phyloP scores from a whole-genome alignment of 257 asterid species.

The Petrea volubilis region DNA sequence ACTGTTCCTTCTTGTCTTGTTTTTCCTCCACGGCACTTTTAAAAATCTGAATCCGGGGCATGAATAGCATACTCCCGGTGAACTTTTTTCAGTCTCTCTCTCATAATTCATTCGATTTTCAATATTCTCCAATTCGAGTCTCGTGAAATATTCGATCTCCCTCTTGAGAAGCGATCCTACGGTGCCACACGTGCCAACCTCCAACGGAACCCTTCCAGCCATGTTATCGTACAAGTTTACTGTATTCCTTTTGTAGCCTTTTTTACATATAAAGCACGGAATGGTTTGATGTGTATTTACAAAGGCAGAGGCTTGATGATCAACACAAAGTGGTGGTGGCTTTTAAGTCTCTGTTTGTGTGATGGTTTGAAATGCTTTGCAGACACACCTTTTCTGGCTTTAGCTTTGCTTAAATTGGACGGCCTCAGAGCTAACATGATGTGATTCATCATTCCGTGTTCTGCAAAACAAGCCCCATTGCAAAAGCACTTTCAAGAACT shows the following conservation, averaged over 20 bases:
- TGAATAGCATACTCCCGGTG: constrained; percentile 20
- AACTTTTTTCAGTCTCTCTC: constrained; percentile 22
- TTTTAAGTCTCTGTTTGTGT: neutral
- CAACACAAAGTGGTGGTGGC: neutral
- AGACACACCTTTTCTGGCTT: neutral
- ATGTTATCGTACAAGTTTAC: neutral
- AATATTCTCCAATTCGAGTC: neutral
- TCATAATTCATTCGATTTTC: constrained; percentile 28
- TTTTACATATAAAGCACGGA: neutral
- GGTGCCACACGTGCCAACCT: neutral
- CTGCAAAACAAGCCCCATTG: no score
- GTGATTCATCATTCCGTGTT: neutral
- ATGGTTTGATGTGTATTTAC: neutral
- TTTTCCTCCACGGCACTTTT: neutral
- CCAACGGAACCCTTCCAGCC: neutral
- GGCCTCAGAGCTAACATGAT: constrained; percentile 6
- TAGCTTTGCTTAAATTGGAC: constrained; percentile 6
- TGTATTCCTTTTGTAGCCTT: neutral
- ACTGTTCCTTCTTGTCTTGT: constrained; percentile 35
- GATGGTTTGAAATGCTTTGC: constrained; percentile 1
- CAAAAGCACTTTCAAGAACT: no score
- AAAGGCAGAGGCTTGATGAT: neutral
- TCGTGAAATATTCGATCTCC: neutral
- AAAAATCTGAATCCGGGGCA: constrained; percentile 37
- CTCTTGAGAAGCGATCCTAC: neutral